Percentiles rank a stretch among this genome's conserved stretches.
Conservation (phyloP, 805 yeast genomes). For the Kluyveromyces siamensis region DNA sequence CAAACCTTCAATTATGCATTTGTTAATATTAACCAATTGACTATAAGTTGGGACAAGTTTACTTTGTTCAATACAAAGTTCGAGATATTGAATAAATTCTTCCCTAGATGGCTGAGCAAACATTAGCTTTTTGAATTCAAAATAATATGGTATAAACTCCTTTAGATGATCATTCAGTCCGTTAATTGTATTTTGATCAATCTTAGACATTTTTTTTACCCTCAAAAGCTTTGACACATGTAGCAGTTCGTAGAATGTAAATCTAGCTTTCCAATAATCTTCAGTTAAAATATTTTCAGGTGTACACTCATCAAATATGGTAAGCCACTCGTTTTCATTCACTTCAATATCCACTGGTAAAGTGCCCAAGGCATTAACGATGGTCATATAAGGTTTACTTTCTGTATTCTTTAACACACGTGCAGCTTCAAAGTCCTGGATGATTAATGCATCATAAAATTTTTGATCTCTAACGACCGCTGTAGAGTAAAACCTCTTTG, state of each 20-base stretch:
- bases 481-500: slow-evolving; percentile 22
- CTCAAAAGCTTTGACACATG: neutral
- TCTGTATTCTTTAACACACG: neutral
- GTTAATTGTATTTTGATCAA: neutral
- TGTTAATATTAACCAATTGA: slow-evolving; percentile 2
- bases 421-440: slow-evolving; percentile 11
- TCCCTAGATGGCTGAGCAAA: slow-evolving; percentile 1
- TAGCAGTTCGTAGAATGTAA: neutral
- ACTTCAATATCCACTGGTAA: slow-evolving; percentile 2
- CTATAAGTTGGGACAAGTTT: neutral
- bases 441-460: slow-evolving; percentile 4
- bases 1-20: slow-evolving; percentile 2
- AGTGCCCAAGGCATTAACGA: neutral
- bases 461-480: slow-evolving; percentile 2
- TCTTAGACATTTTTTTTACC: neutral
- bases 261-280: slow-evolving; percentile 1
- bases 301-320: slow-evolving; percentile 6
- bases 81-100: neutral
- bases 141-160: neutral
- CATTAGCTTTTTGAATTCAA: neutral
- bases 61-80: neutral
- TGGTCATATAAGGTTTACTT: neutral
- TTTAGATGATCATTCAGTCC: neutral
- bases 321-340: slow-evolving; percentile 9
- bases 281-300: neutral